phyloP scores from a whole-genome alignment of 768 basidiomycete genomes.

The Flagelloscypha sp. region DNA sequence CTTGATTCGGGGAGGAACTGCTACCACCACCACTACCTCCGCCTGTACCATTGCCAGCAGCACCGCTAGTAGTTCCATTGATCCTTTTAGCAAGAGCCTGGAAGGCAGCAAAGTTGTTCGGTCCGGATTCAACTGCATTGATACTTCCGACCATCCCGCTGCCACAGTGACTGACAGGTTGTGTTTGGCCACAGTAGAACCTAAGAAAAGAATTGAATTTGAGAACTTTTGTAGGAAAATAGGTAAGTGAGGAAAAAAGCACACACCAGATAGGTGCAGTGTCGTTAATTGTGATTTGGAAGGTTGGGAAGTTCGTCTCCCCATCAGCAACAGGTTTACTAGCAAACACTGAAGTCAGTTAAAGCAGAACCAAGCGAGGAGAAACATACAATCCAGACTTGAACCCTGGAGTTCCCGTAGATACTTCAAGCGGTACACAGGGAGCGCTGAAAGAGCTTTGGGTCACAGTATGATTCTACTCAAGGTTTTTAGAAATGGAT shows the following conservation, averaged over 20 bases:
- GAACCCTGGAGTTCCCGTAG: slow-evolving; percentile 24
- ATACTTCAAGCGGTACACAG: slow-evolving; percentile 20
- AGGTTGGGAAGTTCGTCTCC: slow-evolving; percentile 35
- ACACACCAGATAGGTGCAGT: slow-evolving; percentile 8
- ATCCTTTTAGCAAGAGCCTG: slow-evolving; percentile 21
- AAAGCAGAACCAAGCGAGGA: neutral
- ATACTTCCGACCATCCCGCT: slow-evolving; percentile 60
- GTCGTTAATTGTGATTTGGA: slow-evolving; percentile 41
- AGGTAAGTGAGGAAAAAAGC: too few relatives aligned
- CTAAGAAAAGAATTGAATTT: slow-evolving; percentile 28
- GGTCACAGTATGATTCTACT: slow-evolving; percentile 41
- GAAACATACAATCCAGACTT: slow-evolving; percentile 35
- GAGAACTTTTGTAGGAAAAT: too few relatives aligned
- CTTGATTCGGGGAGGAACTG: too few relatives aligned
- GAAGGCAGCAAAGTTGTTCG: slow-evolving; percentile 48
- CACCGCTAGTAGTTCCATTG: slow-evolving; percentile 9
- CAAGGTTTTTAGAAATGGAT: too few relatives aligned
- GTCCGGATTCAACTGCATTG: slow-evolving; percentile 42
- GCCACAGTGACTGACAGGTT: slow-evolving; percentile 44
- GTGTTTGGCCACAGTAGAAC: slow-evolving; percentile 50
- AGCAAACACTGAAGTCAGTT: slow-evolving; percentile 1
- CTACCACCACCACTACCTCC: too few relatives aligned
- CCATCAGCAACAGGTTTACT: slow-evolving; percentile 37
- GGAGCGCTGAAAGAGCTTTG: slow-evolving; percentile 30
- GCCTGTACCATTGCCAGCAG: slow-evolving; percentile 2